Base-by-base conservation (phyloP, 768 basidiomycete species). In the Mycena indigotica region DNA sequence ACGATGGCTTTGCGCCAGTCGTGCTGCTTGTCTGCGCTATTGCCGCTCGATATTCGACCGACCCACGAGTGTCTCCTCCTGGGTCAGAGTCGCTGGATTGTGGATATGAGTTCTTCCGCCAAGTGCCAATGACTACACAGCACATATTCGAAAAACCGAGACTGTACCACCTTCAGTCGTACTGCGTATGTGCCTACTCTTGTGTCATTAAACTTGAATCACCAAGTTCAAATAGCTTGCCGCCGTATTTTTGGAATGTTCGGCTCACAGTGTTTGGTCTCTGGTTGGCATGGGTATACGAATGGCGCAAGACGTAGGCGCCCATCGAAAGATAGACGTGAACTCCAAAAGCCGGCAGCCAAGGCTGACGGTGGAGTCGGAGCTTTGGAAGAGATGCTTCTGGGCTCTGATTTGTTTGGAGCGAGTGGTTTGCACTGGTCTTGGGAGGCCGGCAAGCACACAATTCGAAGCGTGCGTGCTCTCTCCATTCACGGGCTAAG, bases 371-470 rank as follows among this genome's bases (percentile, higher is more conserved):
- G 24, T 49, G 5, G 48, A 85, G 55, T 72, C 78, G 41, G 82
- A 85, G 61, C 72, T 82, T 28, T 83, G 80, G 73, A 80, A 80
- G 60, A 74, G 75, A 8, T 69, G 71, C 4, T 76, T 76, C 63
- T 77, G 75, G 75, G 71, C 57, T n/a, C 53, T 53, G n/a, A 5
- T 50, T 52, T 28, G 26, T 30, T 56, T 74, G 52, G 73, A 75
- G 39, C 57, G 73, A 38, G 40, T 62, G 13, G 67, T 68, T 52
- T 67, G 71, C 32, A 65, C 69, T 1, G 70, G 72, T 2, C 73
- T 84, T 26, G 84, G 84, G 4, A 71, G 84, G 19, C 80, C 82
- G 3, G 74, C 80, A 46, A 78, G 79, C 3, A 72, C 83, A 2
- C 77, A 80, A 28, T 82, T 84, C 53, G 80, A 80, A 62, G 82